Conservation (phyloP, 1,284 basidiomycete species). For the Fomitopsis palustris region DNA sequence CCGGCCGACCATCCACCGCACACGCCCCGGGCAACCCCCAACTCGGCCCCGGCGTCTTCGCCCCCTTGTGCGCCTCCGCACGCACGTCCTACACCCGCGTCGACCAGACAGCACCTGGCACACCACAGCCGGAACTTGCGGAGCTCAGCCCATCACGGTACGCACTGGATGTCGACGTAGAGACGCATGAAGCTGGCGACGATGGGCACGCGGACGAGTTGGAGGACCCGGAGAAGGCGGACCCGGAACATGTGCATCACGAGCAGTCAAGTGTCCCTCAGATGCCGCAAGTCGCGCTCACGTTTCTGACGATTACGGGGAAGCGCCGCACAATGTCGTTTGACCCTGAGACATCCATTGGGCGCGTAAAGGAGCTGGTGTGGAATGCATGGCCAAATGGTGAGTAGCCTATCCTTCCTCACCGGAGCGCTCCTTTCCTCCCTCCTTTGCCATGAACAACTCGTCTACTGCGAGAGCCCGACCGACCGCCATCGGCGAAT, state of each 20-base stretch:
- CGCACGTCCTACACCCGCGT: constrained; percentile 37
- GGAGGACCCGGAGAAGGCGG: constrained; percentile 9
- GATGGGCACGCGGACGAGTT: constrained; percentile 14
- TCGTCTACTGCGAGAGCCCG: not conserved
- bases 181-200: constrained; percentile 8
- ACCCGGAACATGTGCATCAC: constrained; percentile 6
- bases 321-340: constrained; percentile 72
- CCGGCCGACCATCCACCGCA: constrained; percentile 5
- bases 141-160: constrained; percentile 14
- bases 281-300: constrained; percentile 63
- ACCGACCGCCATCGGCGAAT: not conserved
- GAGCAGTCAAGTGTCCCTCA: constrained; percentile 40
- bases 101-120: constrained; percentile 19
- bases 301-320: constrained; percentile 77
- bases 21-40: not conserved
- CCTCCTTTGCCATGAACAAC: not conserved
- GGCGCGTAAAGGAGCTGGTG: constrained; percentile 79
- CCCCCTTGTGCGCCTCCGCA: constrained; percentile 31
- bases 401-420: constrained; percentile 34
- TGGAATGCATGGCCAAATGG: constrained; percentile 84
- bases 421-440: not conserved
- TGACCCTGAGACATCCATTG: constrained; percentile 74
- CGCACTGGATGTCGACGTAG: constrained; percentile 14
- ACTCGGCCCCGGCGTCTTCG: constrained; percentile 19
- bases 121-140: constrained; percentile 4